Evolutionary conservation across 352 stramenopile species (phyloP).

Genomic region (Globisporangium paddicum): DNA sequence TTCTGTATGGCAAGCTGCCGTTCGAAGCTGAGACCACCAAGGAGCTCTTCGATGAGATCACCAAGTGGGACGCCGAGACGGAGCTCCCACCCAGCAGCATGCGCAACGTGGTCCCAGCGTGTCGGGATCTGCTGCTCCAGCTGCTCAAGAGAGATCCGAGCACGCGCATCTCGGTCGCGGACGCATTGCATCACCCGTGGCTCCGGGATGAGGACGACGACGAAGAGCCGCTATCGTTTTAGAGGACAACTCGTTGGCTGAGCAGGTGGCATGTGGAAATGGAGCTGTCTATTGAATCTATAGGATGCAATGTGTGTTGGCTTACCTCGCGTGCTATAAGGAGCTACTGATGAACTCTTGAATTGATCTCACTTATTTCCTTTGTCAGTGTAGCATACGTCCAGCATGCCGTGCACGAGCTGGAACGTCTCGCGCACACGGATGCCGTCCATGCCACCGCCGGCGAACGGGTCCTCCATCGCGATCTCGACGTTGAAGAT

Average conservation of each 20-base stretch:
- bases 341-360: neutral
- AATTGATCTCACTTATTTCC: neutral
- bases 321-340: neutral
- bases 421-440: conserved; percentile 51
- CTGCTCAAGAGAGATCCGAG: conserved; percentile 46
- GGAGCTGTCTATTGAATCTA: neutral
- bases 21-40: conserved; percentile 69
- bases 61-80: conserved; percentile 28
- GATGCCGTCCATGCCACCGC: conserved; percentile 61
- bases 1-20: conserved; percentile 76
- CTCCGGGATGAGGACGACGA: conserved; percentile 30
- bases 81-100: conserved; percentile 21
- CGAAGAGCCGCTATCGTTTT: conserved; percentile 72
- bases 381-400: conserved; percentile 33
- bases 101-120: conserved; percentile 22
- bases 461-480: conserved; percentile 82
- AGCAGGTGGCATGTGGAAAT: too few species aligned
- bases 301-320: neutral
- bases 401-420: conserved; percentile 49
- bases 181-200: conserved; percentile 61
- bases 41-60: conserved; percentile 81
- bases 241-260: conserved; percentile 7
- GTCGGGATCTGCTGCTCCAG: conserved; percentile 40
- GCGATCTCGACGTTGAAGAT: conserved; percentile 84
- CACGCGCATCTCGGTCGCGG: conserved; percentile 46